A percentile compares a stretch with the other conserved stretches of the same genome.
These are phyloP conservation scores for Fusarium sp. DNA, from an alignment of 2,329 filamentous ascomycete species.

Conservation along the genomic window DNA sequence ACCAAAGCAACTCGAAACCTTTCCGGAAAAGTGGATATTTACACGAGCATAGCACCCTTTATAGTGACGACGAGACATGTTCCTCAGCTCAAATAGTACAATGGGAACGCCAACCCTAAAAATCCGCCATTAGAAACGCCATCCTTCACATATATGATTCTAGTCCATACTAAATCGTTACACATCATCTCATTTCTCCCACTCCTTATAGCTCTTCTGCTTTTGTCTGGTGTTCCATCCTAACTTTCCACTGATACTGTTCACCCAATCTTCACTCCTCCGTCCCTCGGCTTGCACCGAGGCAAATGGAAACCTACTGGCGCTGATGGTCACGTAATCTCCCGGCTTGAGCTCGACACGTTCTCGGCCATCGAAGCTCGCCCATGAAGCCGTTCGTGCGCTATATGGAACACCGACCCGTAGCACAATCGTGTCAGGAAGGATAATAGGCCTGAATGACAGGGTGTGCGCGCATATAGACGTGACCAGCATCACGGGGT, in stretches of 20 bases:
- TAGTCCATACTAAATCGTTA: neutral
- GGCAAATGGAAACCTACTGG: constrained; percentile 82
- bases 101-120: neutral
- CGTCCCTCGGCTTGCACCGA: constrained; percentile 76
- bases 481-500: constrained; percentile 93
- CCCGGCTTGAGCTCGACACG: constrained; percentile 81
- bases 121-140: constrained; percentile 5
- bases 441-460: constrained; percentile 94
- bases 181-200: constrained; percentile 48
- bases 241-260: constrained; percentile 80
- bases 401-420: constrained; percentile 95
- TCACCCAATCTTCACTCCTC: constrained; percentile 81
- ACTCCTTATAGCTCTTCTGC: constrained; percentile 71
- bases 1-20: neutral
- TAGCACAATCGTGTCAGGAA: constrained; percentile 95
- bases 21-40: neutral
- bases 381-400: constrained; percentile 89
- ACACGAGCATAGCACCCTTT: neutral
- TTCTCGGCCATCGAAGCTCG: constrained; percentile 96
- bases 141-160: neutral
- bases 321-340: constrained; percentile 87
- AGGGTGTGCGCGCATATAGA: constrained; percentile 95
- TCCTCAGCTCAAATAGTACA: neutral
- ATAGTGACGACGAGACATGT: neutral
- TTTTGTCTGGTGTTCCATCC: constrained; percentile 85